Conservation (phyloP, 768 basidiomycete genomes). For the Termitomyces sp. region DNA sequence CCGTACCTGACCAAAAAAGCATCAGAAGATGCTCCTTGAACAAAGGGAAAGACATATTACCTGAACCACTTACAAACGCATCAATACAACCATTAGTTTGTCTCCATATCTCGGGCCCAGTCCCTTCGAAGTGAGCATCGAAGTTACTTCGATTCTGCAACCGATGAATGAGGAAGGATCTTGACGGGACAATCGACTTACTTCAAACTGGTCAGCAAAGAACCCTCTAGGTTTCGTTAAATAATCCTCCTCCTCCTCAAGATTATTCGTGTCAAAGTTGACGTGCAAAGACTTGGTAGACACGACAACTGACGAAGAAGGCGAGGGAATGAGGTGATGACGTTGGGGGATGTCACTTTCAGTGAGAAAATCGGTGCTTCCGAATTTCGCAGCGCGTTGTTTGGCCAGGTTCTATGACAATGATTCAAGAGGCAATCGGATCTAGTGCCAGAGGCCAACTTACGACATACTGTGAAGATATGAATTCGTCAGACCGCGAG, state of each 20-base stretch:
- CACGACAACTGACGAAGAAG: slow-evolving; percentile 49
- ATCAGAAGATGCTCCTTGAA: not conserved
- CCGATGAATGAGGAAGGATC: not conserved
- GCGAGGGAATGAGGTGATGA: slow-evolving; percentile 34
- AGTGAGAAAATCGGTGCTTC: slow-evolving; percentile 35
- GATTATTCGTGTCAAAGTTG: slow-evolving; percentile 32
- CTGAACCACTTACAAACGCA: slow-evolving; percentile 90
- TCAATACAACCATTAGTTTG: slow-evolving; percentile 82
- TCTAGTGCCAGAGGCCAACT: slow-evolving; percentile 21
- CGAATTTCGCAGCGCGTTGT: slow-evolving; percentile 74
- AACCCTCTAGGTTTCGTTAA: slow-evolving; percentile 66
- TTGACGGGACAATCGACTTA: slow-evolving; percentile 9
- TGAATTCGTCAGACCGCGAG: not conserved
- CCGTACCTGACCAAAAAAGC: slow-evolving; percentile 64
- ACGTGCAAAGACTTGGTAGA: slow-evolving; percentile 43
- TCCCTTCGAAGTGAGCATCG: slow-evolving; percentile 83
- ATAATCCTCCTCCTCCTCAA: slow-evolving; percentile 38
- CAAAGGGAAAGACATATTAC: slow-evolving; percentile 30
- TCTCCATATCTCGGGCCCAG: slow-evolving; percentile 93
- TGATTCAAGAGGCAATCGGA: not conserved
- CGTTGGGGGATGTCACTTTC: slow-evolving; percentile 14
- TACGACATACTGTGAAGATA: slow-evolving; percentile 55
- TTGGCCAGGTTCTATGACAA: slow-evolving; percentile 77
- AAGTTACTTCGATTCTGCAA: slow-evolving; percentile 83
- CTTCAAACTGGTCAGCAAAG: slow-evolving; percentile 97